These are phyloP conservation scores for Tulasnella sp. DNA, from an alignment of 768 basidiomycete species.

Conservation along the genomic window DNA sequence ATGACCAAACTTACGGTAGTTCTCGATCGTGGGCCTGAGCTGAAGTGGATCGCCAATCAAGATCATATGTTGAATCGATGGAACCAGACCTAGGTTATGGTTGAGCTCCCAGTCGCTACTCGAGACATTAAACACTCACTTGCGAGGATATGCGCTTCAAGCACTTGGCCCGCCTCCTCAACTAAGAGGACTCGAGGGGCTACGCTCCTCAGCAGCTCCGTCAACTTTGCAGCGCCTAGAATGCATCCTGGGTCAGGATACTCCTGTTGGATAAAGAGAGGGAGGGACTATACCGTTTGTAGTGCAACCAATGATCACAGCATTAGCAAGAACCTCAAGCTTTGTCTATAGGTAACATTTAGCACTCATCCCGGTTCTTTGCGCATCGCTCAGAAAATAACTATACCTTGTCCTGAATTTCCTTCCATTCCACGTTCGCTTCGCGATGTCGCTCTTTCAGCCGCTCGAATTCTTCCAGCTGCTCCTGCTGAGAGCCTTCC, in stretches of 20 bases:
- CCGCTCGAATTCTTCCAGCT: slow-evolving; percentile 46
- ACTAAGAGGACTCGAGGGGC: slow-evolving; percentile 62
- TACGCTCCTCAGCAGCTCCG: slow-evolving; percentile 56
- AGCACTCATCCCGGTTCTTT: slow-evolving; percentile 29
- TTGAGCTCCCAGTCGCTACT: not conserved
- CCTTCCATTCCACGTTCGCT: slow-evolving; percentile 41
- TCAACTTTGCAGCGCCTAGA: slow-evolving; percentile 66
- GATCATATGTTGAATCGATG: slow-evolving; percentile 65
- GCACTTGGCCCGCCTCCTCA: slow-evolving; percentile 78
- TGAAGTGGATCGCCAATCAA: slow-evolving; percentile 65
- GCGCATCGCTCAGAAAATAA: not conserved
- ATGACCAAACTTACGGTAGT: not conserved
- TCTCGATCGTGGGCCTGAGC: slow-evolving; percentile 63
- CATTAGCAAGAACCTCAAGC: slow-evolving; percentile 50
- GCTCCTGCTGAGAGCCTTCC: slow-evolving; percentile 35
- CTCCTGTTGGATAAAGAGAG: too few relatives aligned
- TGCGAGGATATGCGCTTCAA: slow-evolving; percentile 69
- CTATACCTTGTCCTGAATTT: slow-evolving; percentile 54
- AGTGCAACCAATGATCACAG: slow-evolving; percentile 70
- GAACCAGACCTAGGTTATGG: slow-evolving; percentile 47
- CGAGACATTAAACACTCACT: slow-evolving; percentile 18
- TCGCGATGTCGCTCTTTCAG: slow-evolving; percentile 45
- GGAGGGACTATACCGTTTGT: slow-evolving; percentile 56
- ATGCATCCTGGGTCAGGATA: not conserved
- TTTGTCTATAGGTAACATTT: slow-evolving; percentile 45